Percentiles rank a stretch among this genome's conserved stretches.
These are phyloP conservation scores for Athelia psychrophila DNA, from an alignment of 1,284 basidiomycete genomes.

Conservation along the genomic window DNA sequence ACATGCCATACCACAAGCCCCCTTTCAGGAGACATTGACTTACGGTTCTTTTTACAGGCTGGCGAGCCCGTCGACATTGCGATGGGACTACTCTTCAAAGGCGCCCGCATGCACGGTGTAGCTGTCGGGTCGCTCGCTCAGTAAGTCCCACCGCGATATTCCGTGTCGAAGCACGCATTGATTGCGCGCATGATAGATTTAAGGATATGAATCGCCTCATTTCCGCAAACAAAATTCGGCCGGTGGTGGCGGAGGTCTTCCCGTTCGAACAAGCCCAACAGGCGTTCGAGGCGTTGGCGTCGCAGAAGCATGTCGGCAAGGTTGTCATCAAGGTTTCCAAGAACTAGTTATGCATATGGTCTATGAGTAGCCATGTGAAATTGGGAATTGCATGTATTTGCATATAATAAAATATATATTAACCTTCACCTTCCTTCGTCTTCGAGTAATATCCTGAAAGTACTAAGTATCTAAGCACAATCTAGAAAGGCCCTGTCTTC, in stretches of 20 bases:
- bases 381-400: too few species aligned
- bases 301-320: neutral
- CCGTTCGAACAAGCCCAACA: neutral
- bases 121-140: slow-evolving; percentile 31
- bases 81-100: slow-evolving; percentile 12
- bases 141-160: slow-evolving; percentile 13
- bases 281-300: slow-evolving; percentile 1
- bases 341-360: neutral
- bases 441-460: too few species aligned
- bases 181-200: slow-evolving; percentile 27
- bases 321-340: neutral
- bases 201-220: slow-evolving; percentile 45
- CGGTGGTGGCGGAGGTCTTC: slow-evolving; percentile 34
- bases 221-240: slow-evolving; percentile 34
- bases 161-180: slow-evolving; percentile 1
- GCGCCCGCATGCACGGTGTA: slow-evolving; percentile 28
- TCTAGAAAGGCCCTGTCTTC: too few species aligned
- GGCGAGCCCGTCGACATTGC: slow-evolving; percentile 11
- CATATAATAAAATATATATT: too few species aligned
- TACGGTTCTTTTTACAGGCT: slow-evolving; percentile 40
- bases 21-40: too few species aligned
- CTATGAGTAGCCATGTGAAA: neutral
- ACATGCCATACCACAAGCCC: too few species aligned
- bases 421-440: too few species aligned
- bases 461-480: too few species aligned